These are phyloP conservation scores for Lunasporangiospora selenospora DNA, from an alignment of 192 early-diverging fungal species.

Conservation along the genomic window DNA sequence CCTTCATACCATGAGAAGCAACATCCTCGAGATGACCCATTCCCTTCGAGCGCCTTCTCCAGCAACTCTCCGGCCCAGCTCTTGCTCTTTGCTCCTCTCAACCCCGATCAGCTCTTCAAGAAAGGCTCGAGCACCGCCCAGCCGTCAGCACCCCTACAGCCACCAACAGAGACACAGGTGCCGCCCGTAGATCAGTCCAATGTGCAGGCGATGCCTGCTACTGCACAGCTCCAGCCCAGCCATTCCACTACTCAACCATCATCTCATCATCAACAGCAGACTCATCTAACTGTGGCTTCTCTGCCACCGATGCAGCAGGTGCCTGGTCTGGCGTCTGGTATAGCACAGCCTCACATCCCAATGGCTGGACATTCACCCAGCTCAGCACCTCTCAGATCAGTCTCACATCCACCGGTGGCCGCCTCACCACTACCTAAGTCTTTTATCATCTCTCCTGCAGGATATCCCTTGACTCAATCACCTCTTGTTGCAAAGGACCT, in stretches of 20 bases:
- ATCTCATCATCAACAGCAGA: background rate
- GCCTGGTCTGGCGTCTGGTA: background rate
- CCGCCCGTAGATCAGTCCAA: background rate
- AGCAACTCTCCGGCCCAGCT: slow-evolving; percentile 9
- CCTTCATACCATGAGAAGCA: slow-evolving; percentile 16
- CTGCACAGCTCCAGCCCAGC: background rate
- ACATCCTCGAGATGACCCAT: slow-evolving; percentile 13
- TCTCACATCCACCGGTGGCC: no score
- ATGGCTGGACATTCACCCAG: no score
- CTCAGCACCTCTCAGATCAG: no score
- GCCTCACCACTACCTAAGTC: no score
- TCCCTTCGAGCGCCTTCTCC: slow-evolving; percentile 24
- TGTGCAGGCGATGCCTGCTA: background rate
- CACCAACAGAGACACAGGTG: no score
- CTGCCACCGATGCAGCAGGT: background rate
- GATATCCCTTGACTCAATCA: no score
- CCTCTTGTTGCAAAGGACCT: no score
- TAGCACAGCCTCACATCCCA: no score
- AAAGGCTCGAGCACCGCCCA: slow-evolving; percentile 11
- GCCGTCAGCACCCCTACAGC: slow-evolving; percentile 9
- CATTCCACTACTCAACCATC: background rate
- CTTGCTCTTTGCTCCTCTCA: slow-evolving; percentile 38
- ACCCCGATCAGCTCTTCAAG: slow-evolving; percentile 28
- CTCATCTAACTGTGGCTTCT: background rate
- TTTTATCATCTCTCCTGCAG: no score